These are phyloP conservation scores for Rhodosporidiobolus odoratus DNA, from an alignment of 768 basidiomycete genomes.

Conservation along the genomic window DNA sequence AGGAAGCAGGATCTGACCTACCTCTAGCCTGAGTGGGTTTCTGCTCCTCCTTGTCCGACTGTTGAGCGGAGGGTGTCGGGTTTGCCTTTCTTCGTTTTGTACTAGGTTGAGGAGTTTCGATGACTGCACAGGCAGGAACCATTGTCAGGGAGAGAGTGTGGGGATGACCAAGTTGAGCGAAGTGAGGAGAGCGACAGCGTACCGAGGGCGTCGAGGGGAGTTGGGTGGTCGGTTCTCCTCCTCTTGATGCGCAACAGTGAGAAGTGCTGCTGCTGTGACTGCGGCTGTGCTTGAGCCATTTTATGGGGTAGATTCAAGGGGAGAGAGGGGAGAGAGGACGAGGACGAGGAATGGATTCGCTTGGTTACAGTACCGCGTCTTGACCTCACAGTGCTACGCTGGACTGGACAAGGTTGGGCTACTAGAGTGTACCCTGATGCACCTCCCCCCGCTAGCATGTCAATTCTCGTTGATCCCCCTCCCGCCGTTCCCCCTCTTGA, in stretches of 20 bases:
- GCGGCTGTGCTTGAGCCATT: neutral
- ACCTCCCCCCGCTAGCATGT: neutral
- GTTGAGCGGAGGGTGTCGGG: neutral
- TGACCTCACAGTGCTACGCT: too few species aligned
- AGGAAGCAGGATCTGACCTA: too few species aligned
- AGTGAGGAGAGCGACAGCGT: neutral
- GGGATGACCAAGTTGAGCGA: neutral
- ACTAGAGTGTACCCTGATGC: too few species aligned
- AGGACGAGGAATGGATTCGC: neutral
- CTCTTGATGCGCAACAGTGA: conserved; percentile 39
- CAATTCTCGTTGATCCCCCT: neutral
- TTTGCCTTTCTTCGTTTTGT: conserved; percentile 14
- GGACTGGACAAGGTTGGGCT: neutral
- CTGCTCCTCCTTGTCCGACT: neutral
- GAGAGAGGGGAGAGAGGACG: neutral
- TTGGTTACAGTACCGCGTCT: too few species aligned
- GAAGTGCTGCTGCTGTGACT: neutral
- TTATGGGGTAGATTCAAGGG: neutral
- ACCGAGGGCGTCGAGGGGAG: conserved; percentile 39
- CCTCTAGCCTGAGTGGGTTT: too few species aligned
- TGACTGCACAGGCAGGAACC: conserved; percentile 13
- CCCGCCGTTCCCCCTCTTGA: neutral
- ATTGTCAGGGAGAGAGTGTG: neutral
- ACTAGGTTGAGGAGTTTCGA: conserved; percentile 23
- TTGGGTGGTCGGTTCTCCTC: conserved; percentile 25